Base-by-base conservation (phyloP, 2,329 filamentous ascomycete genomes). In the Volutella citrinella region DNA sequence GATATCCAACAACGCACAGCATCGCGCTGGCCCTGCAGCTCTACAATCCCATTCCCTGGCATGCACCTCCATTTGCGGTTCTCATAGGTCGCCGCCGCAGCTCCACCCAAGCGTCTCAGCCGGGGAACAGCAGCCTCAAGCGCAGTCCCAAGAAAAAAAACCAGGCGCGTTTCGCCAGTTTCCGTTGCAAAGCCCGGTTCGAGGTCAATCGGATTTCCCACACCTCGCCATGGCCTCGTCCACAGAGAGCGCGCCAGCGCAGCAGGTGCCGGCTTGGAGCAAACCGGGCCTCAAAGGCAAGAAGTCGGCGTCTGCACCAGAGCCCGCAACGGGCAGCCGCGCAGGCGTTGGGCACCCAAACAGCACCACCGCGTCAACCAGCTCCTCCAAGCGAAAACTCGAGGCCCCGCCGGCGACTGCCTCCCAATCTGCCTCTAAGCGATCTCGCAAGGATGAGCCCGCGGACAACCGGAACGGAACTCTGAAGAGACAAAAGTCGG, bases 211-310 rank as follows among this genome's bases (percentile, higher is more conserved):
- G 30, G 26, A 38, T 45, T 30, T 47, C 27, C 36, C 42, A 36
- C 51, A n/a, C n/a, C n/a, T 48, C 49, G 60, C 50, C 56, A 70
- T 71, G 64, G 66, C 60, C 48, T 65, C 64, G 48, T 57, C 65
- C 53, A 58, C 55, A 49, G 59, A 60, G 49, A 58, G 55, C 52
- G 60, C 66, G 62, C 62, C 65, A 60, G 53, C 61, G 42, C 65
- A 66, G 56, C 65, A 65, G 49, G 64, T 73, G 43, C 75, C 76
- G 37, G 74, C 74, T 45, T 79, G 76, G 75, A 79, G 79, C 56
- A 70, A 72, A 66, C 70, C 78, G 68, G 76, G 76, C 60, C 70
- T 79, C 56, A 78, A 78, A 66, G 74, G 78, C 61, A 79, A 78
- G 60, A 54, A 58, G 43, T 48, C 53, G 36, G 50, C 54, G 46